These are phyloP conservation scores for Penicillium sp. DNA, from an alignment of 2,329 filamentous ascomycete species.

Conservation along the genomic window DNA sequence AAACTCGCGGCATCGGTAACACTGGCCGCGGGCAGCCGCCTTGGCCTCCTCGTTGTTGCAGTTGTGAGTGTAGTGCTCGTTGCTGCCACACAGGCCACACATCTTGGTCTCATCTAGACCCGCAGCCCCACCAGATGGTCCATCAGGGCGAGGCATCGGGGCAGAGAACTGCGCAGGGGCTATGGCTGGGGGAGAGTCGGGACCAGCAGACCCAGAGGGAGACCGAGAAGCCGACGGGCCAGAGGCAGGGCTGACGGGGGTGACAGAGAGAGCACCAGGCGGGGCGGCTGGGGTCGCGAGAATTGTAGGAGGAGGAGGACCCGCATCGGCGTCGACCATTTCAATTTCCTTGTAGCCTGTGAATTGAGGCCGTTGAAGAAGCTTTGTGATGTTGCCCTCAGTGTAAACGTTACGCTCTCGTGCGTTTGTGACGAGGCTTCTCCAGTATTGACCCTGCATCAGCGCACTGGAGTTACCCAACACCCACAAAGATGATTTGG, in stretches of 20 bases:
- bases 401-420: constrained; percentile 74
- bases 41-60: constrained; percentile 50
- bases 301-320: constrained; percentile 6
- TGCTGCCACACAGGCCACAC: constrained; percentile 51
- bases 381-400: constrained; percentile 59
- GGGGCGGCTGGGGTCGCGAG: background rate
- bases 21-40: constrained; percentile 40
- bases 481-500: constrained; percentile 95
- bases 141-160: constrained; percentile 29
- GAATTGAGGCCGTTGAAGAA: constrained; percentile 58
- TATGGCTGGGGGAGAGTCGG: constrained; percentile 21
- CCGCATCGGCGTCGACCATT: constrained; percentile 41
- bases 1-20: constrained; percentile 43
- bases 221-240: constrained; percentile 31
- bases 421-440: constrained; percentile 79
- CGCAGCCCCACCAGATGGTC: constrained; percentile 46
- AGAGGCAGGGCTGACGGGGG: constrained; percentile 14
- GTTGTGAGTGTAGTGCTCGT: constrained; percentile 45
- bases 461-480: constrained; percentile 88
- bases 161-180: constrained; percentile 28
- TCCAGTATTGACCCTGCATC: constrained; percentile 88
- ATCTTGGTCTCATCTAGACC: constrained; percentile 46
- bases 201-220: constrained; percentile 29
- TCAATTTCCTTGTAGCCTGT: constrained; percentile 47
- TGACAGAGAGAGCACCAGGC: constrained; percentile 10